A percentile compares a stretch with the other conserved stretches of the same genome.
Conservation (phyloP, 208 protist species). For the Wallacemonas collosoma region DNA sequence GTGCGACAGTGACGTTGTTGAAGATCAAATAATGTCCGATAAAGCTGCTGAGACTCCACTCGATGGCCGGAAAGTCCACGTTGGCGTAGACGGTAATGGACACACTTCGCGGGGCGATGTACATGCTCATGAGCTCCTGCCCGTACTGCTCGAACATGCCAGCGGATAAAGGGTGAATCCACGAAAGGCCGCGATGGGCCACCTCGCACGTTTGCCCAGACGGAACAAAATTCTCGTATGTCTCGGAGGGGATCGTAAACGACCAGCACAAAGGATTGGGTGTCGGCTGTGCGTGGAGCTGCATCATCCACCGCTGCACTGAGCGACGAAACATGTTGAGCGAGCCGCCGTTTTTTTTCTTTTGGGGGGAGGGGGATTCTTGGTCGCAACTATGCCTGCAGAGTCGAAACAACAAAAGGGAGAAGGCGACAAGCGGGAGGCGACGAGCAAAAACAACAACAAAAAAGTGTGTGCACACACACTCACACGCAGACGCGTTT, state of each 20-base stretch:
- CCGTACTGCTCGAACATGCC: slow-evolving; percentile 90
- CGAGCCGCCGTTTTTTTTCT: not conserved
- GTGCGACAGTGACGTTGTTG: slow-evolving; percentile 68
- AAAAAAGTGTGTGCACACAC: too few relatives aligned
- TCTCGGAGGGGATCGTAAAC: slow-evolving; percentile 72
- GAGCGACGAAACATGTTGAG: slow-evolving; percentile 61
- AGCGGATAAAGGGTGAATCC: slow-evolving; percentile 85
- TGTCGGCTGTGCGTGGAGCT: slow-evolving; percentile 71
- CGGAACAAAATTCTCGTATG: slow-evolving; percentile 85
- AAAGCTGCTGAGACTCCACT: slow-evolving; percentile 90
- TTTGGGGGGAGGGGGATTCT: not conserved
- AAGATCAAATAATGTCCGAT: slow-evolving; percentile 88
- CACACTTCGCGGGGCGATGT: slow-evolving; percentile 77
- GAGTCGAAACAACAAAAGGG: too few relatives aligned
- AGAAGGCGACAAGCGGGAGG: too few relatives aligned
- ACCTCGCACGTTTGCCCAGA: slow-evolving; percentile 83
- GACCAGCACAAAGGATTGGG: slow-evolving; percentile 82
- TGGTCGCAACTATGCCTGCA: too few relatives aligned
- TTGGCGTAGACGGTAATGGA: slow-evolving; percentile 75
- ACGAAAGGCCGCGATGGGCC: slow-evolving; percentile 76
- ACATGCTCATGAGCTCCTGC: slow-evolving; percentile 79
- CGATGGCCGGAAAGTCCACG: slow-evolving; percentile 70
- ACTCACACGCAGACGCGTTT: too few relatives aligned
- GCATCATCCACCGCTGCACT: slow-evolving; percentile 45
- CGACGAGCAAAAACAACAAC: too few relatives aligned